A percentile compares a stretch with the other conserved stretches of the same genome.
Conservation (phyloP, 192 early-diverging fungal species). For the Gryganskiella cystojenkinii region DNA sequence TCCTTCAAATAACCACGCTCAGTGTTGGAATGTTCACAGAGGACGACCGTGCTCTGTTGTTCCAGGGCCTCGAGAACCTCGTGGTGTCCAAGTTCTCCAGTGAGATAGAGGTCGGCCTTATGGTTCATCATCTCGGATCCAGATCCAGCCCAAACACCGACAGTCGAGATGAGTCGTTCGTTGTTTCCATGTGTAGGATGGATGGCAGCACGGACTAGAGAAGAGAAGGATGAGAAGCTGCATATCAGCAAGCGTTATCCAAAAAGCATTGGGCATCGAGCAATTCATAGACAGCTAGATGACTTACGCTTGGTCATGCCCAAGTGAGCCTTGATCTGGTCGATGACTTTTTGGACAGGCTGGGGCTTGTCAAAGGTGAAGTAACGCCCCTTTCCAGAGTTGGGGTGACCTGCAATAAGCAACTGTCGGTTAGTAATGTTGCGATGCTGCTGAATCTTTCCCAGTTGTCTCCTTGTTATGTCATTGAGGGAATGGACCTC, state of each 20-base stretch:
- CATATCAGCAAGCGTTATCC: neutral
- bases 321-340: conserved; percentile 71
- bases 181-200: conserved; percentile 57
- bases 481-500: neutral
- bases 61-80: conserved; percentile 87
- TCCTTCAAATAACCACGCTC: conserved; percentile 86
- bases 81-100: conserved; percentile 97
- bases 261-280: neutral
- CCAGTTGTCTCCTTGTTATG: too few relatives aligned
- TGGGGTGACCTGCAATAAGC: conserved; percentile 58
- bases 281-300: neutral
- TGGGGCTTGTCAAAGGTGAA: conserved; percentile 66
- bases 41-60: conserved; percentile 81
- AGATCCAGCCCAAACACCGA: conserved; percentile 96
- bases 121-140: conserved; percentile 55
- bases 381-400: conserved; percentile 69
- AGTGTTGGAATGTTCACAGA: conserved; percentile 94
- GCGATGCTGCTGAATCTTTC: too few relatives aligned
- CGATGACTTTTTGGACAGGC: conserved; percentile 62
- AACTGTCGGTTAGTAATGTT: neutral
- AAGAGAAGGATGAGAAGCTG: neutral
- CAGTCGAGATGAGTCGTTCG: conserved; percentile 66
- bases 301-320: conserved; percentile 70
- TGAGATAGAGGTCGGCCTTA: conserved; percentile 84
- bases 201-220: conserved; percentile 78